Conservation (phyloP, 2,329 filamentous ascomycete genomes). For the Alternaria triticimaculans region DNA sequence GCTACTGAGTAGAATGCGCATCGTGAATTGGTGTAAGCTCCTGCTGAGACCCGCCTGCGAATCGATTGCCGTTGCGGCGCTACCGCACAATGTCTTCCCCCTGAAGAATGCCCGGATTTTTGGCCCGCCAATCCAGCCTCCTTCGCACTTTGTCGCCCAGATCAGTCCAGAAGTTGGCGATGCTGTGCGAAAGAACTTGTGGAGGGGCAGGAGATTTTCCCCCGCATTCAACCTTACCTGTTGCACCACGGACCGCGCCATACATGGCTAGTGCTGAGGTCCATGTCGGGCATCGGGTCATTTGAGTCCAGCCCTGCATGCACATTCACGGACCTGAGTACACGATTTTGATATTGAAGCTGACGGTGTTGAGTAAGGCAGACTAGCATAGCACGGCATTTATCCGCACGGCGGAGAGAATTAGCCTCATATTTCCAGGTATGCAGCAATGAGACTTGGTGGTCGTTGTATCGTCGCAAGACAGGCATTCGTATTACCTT, state of each 20-base stretch:
- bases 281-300: slow-evolving; percentile 6
- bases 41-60: background rate
- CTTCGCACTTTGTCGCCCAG: background rate
- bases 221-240: slow-evolving; percentile 2
- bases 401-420: background rate
- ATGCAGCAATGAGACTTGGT: background rate
- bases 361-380: background rate
- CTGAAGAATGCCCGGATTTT: background rate
- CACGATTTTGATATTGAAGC: background rate
- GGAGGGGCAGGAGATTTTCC: background rate
- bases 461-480: background rate
- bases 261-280: background rate
- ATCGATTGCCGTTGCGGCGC: background rate
- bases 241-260: slow-evolving; percentile 2
- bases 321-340: background rate
- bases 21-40: background rate
- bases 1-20: background rate
- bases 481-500: background rate
- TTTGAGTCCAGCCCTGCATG: background rate
- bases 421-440: background rate
- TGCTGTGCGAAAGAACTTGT: background rate
- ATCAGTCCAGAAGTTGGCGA: background rate
- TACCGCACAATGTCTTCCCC: background rate
- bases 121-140: background rate
- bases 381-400: background rate